Evolutionary conservation across 768 basidiomycete species (phyloP).

Genomic region (Strobilomyces echinocephalus): DNA sequence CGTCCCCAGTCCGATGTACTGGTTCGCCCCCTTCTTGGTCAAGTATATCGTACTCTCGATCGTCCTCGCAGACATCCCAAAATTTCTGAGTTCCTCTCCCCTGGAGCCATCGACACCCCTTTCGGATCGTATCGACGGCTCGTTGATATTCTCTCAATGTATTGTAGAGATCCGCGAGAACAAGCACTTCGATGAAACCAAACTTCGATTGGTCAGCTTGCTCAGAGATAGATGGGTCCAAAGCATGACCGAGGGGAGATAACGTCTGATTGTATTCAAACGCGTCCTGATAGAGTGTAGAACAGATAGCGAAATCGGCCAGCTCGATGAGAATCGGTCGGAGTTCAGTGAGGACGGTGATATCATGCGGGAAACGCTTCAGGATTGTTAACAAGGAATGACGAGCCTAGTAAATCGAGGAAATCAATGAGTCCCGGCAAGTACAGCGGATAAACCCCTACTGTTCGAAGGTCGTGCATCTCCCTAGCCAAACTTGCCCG

Average conservation of each 20-base stretch:
- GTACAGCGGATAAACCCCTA: conserved; percentile 28
- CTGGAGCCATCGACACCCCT: conserved; percentile 89
- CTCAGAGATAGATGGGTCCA: conserved; percentile 16
- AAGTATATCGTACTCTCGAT: conserved; percentile 72
- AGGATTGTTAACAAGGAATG: conserved; percentile 27
- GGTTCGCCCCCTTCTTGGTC: conserved; percentile 48
- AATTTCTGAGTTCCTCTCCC: conserved; percentile 65
- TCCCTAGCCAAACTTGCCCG: conserved; percentile 77
- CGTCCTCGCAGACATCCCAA: conserved; percentile 83
- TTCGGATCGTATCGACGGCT: conserved; percentile 64
- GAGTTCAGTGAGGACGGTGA: conserved; percentile 73
- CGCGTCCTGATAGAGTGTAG: conserved; percentile 64
- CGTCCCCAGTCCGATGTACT: conserved; percentile 39
- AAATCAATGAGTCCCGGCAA: background rate
- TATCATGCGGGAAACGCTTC: conserved; percentile 53
- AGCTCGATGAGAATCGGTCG: conserved; percentile 54
- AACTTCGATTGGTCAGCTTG: conserved; percentile 13
- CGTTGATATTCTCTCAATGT: conserved; percentile 61
- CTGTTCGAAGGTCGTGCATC: conserved; percentile 64
- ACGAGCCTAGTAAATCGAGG: conserved; percentile 16
- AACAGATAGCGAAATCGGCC: conserved; percentile 59
- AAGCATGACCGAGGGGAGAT: conserved; percentile 40
- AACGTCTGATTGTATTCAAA: conserved; percentile 59
- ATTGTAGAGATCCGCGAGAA: conserved; percentile 82
- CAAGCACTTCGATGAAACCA: conserved; percentile 59